A percentile compares a stretch with the other conserved stretches of the same genome.
Evolutionary conservation across 257 asterid species (phyloP).

Genomic region (Solanum peruvianum): DNA sequence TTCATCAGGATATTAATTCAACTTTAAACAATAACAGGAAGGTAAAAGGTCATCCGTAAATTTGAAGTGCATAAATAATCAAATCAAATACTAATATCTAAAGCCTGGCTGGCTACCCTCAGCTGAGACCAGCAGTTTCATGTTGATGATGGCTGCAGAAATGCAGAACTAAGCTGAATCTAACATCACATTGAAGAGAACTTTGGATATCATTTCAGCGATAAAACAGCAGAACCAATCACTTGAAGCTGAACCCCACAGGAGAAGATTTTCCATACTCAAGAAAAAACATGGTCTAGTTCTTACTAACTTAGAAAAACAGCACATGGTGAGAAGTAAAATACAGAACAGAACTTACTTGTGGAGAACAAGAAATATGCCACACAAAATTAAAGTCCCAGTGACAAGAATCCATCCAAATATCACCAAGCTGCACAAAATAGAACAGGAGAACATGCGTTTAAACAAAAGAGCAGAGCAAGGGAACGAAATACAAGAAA

Average conservation of each 20-base stretch:
- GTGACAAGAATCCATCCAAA: conserved; percentile 87
- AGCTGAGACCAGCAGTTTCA: not conserved
- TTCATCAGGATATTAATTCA: not conserved
- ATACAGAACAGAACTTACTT: conserved; percentile 31
- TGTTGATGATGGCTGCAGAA: not conserved
- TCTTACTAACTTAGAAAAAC: not conserved
- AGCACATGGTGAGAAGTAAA: not conserved
- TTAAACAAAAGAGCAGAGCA: not conserved
- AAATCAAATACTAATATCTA: not conserved
- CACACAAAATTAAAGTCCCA: conserved; percentile 73
- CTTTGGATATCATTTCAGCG: not conserved
- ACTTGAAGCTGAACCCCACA: not conserved
- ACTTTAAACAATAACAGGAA: not conserved
- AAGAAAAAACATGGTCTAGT: not conserved
- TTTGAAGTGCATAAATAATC: not conserved
- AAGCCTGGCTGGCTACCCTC: not conserved
- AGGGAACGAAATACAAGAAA: not conserved
- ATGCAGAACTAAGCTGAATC: not conserved
- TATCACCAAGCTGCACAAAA: conserved; percentile 62
- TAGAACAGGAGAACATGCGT: conserved; percentile 2
- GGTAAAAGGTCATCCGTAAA: not conserved
- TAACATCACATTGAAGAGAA: not conserved
- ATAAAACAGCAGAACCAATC: not conserved
- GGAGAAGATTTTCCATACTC: not conserved
- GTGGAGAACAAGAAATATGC: conserved; percentile 80